phyloP scores from a whole-genome alignment of 441 rosid species.

The Populus trichocarpa region DNA sequence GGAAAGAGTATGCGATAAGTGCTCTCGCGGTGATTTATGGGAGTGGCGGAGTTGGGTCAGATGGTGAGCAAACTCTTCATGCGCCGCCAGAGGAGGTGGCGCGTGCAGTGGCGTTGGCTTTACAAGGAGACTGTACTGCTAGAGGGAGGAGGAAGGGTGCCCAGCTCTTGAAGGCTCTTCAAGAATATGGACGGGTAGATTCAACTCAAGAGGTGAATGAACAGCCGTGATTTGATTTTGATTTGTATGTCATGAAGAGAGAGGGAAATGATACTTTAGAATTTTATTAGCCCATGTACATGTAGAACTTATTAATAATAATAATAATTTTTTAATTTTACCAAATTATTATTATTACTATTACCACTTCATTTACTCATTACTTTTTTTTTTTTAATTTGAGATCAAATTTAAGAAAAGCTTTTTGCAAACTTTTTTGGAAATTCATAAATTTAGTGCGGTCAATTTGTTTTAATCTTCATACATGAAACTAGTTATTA shows the following conservation, averaged over 20 bases:
- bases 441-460: no score
- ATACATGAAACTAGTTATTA: no score
- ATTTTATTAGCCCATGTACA: neutral
- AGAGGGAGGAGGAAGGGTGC: conserved; percentile 76
- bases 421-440: no score
- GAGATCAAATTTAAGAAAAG: no score
- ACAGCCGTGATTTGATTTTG: conserved; percentile 24
- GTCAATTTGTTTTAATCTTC: no score
- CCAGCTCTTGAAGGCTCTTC: conserved; percentile 63
- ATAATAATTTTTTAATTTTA: no score
- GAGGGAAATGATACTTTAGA: neutral
- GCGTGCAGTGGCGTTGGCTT: conserved; percentile 73
- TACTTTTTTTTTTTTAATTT: no score
- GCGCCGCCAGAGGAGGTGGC: conserved; percentile 93
- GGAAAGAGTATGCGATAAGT: conserved; percentile 77
- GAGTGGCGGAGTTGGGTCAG: conserved; percentile 15
- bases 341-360: no score
- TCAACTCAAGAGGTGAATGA: conserved; percentile 33
- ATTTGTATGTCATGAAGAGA: neutral
- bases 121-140: conserved; percentile 75
- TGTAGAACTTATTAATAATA: no score
- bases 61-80: conserved; percentile 31
- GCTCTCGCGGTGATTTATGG: conserved; percentile 63
- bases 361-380: no score
- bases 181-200: conserved; percentile 61